Evolutionary conservation across 805 yeast genomes (phyloP), one percentile per base, ranked within the genome.

Genomic region (Kazachstania africana): DNA sequence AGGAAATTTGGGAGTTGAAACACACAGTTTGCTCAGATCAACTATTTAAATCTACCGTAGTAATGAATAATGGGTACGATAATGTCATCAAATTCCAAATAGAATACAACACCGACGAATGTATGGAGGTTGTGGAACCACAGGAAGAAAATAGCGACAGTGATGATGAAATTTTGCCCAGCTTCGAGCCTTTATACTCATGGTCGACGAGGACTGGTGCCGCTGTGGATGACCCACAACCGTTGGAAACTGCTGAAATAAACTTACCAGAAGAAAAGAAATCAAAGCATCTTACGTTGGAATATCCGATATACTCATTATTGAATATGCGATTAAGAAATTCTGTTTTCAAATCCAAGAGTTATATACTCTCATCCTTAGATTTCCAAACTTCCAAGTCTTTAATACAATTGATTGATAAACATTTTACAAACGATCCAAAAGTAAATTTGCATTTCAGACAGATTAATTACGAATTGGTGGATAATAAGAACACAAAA

Each of bases 61-160:
- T 51, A 1, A 50, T 53, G 59, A 53, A 52, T 33, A 52, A 52
- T 37, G 57, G 55, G 2, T 47, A 46, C 31, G 47, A 46, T 29
- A 53, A 53, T 30, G 18, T 37, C 14, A 46, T 48, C n/a, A 47
- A 33, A 19, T 44, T 44, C 15, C 13, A 24, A 23, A 13, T 39
- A 6, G 38, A 37, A 23, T 43, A 39, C 13, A 19, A 13, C 14
- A 12, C 3, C 9, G 16, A 17, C 4, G 33, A 31, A 8, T 21
- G n/a, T 16, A 16, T 12, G 2, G 24, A 21, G 4, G 22, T 21
- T 5, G 13, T 14, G 3, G 22, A 6, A 3, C 20, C 8, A 10
- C 16, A 19, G n/a, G 12, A 14, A 12, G 15, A 19, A 16, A 17
- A 30, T 8, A 5, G 14, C 9, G 37, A 36, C 9, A 37, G 33